Evolutionary conservation across 2,329 filamentous ascomycete genomes (phyloP).

Genomic region (Talaromyces pinophilus): DNA sequence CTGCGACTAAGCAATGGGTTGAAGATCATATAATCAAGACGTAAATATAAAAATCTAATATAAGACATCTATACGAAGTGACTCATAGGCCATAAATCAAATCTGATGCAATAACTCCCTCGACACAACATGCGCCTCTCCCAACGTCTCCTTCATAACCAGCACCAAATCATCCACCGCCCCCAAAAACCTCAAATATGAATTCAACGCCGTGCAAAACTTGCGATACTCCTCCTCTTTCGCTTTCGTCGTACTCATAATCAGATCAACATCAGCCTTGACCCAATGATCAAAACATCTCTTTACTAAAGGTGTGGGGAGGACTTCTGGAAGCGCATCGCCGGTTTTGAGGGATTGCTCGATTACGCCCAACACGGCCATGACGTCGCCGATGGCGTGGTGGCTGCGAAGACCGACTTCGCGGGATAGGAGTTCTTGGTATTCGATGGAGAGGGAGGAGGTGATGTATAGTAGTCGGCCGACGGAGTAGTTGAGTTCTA

Average conservation of each 20-base stretch:
- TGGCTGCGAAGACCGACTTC: conserved; percentile 48
- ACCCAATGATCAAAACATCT: conserved; percentile 36
- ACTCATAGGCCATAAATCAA: background rate
- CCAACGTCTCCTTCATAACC: conserved; percentile 47
- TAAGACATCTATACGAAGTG: no score
- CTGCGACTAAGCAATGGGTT: background rate
- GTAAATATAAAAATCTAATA: no score
- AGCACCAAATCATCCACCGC: conserved; percentile 50
- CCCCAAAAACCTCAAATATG: conserved; percentile 49
- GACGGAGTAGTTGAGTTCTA: conserved; percentile 38
- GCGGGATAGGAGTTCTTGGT: conserved; percentile 45
- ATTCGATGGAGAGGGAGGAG: conserved; percentile 38
- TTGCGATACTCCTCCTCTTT: conserved; percentile 48
- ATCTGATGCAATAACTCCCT: conserved; percentile 16
- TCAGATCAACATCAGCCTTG: conserved; percentile 27
- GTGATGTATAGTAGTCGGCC: conserved; percentile 40
- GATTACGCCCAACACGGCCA: conserved; percentile 52
- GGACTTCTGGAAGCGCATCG: conserved; percentile 50
- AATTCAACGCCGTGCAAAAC: conserved; percentile 51
- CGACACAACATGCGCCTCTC: conserved; percentile 43
- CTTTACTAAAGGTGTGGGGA: conserved; percentile 51
- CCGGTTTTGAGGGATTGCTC: conserved; percentile 53
- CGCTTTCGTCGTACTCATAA: conserved; percentile 38
- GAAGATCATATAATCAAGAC: background rate
- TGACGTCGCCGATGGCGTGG: conserved; percentile 51